Conservation (phyloP, 345 rosid species). For the Brassica rapa region DNA sequence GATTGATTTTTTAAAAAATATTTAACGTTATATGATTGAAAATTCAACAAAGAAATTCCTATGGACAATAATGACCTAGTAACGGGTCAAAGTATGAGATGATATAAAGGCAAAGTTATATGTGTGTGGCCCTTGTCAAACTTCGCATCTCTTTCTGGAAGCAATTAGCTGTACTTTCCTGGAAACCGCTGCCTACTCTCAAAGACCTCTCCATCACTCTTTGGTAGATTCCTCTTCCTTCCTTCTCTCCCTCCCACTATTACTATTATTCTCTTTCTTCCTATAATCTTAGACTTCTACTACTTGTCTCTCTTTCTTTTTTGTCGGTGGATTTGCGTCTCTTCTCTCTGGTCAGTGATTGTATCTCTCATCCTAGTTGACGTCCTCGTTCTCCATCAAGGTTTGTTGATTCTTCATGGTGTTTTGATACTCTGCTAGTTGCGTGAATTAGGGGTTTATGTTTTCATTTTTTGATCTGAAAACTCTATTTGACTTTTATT, state of each 20-base stretch:
- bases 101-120: not conserved
- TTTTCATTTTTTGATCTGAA: conserved; percentile 17
- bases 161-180: conserved; percentile 15
- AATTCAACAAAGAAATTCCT: not conserved
- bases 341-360: not conserved
- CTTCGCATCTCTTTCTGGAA: not conserved
- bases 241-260: not conserved
- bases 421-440: conserved; percentile 4
- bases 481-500: conserved; percentile 18
- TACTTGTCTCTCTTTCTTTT: not conserved
- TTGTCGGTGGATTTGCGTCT: conserved; percentile 32
- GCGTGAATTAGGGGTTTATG: conserved; percentile 29
- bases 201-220: conserved; percentile 8
- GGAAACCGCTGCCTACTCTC: conserved; percentile 22
- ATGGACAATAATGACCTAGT: not conserved
- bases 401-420: not conserved
- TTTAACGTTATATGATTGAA: not conserved
- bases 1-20: too few species aligned
- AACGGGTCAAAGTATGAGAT: conserved; percentile 4
- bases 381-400: not conserved
- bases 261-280: not conserved
- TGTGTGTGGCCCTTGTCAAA: conserved; percentile 23
- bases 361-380: not conserved
- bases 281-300: not conserved
- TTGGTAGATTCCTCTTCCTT: conserved; percentile 18